These are phyloP conservation scores for Backusella circina DNA, from an alignment of 192 early-diverging fungal genomes.

Conservation along the genomic window DNA sequence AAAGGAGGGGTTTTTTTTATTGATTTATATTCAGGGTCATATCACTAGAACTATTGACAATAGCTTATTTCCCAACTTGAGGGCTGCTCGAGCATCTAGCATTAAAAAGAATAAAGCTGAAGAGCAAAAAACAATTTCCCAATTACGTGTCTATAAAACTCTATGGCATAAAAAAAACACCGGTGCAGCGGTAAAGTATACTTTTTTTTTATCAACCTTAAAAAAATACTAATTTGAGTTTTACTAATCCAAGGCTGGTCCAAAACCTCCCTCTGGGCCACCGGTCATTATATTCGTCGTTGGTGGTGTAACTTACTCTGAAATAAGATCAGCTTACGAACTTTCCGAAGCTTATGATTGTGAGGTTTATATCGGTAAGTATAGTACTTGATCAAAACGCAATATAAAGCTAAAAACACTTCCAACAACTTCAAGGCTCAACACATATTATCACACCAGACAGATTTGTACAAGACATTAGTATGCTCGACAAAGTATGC, in stretches of 20 bases:
- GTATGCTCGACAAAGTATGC: slow-evolving; percentile 49
- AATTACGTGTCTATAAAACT: slow-evolving; percentile 32
- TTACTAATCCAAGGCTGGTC: slow-evolving; percentile 14
- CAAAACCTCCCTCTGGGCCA: slow-evolving; percentile 29
- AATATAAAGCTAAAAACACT: not conserved
- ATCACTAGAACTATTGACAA: slow-evolving; percentile 52
- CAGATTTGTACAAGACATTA: slow-evolving; percentile 63
- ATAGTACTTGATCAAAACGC: not conserved
- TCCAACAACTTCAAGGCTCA: slow-evolving; percentile 49
- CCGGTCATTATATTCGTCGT: slow-evolving; percentile 76
- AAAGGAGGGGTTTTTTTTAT: not conserved
- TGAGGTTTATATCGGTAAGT: slow-evolving; percentile 70
- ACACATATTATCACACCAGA: slow-evolving; percentile 69
- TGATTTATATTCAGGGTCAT: slow-evolving; percentile 34
- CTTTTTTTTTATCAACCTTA: slow-evolving; percentile 21
- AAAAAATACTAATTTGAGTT: slow-evolving; percentile 16
- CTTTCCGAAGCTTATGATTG: slow-evolving; percentile 55
- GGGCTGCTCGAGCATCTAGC: slow-evolving; percentile 46
- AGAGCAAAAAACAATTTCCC: slow-evolving; percentile 9
- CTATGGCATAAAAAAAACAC: slow-evolving; percentile 33
- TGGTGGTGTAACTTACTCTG: slow-evolving; percentile 77
- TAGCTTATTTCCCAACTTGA: slow-evolving; percentile 62
- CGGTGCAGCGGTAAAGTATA: slow-evolving; percentile 24
- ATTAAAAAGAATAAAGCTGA: slow-evolving; percentile 21
- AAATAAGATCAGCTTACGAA: slow-evolving; percentile 70